Evolutionary conservation across 805 yeast species (phyloP).

Genomic region (Hemisphaericaspora nanyangensis): DNA sequence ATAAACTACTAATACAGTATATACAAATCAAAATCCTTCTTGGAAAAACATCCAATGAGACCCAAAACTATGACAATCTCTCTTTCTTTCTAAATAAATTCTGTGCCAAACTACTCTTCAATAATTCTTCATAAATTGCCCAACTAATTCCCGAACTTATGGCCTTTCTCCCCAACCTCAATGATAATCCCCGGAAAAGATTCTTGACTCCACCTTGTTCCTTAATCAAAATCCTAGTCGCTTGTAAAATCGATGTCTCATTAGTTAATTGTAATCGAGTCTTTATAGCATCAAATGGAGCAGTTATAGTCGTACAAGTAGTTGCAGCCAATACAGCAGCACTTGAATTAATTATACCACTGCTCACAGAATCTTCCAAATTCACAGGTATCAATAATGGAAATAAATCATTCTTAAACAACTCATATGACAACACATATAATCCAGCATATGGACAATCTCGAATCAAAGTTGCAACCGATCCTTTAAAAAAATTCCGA

Average conservation of each 20-base stretch:
- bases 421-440: conserved; percentile 81
- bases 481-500: conserved; percentile 79
- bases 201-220: conserved; percentile 47
- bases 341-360: conserved; percentile 55
- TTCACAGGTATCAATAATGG: conserved; percentile 30
- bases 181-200: conserved; percentile 78
- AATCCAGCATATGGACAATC: conserved; percentile 98
- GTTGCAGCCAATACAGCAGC: conserved; percentile 82
- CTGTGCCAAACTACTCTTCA: conserved; percentile 29
- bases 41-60: too few species aligned
- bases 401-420: conserved; percentile 52
- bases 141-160: conserved; percentile 93
- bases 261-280: conserved; percentile 75
- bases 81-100: conserved; percentile 6
- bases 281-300: conserved; percentile 92
- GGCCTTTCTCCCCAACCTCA: conserved; percentile 82
- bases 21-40: too few species aligned
- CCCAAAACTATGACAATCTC: conserved; percentile 1
- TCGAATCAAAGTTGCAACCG: conserved; percentile 78
- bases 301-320: conserved; percentile 79
- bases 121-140: conserved; percentile 92
- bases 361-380: conserved; percentile 12
- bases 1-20: too few species aligned
- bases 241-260: conserved; percentile 33
- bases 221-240: conserved; percentile 40